These are phyloP conservation scores for Phaeolepiota aurea DNA, from an alignment of 768 basidiomycete genomes.

Conservation along the genomic window DNA sequence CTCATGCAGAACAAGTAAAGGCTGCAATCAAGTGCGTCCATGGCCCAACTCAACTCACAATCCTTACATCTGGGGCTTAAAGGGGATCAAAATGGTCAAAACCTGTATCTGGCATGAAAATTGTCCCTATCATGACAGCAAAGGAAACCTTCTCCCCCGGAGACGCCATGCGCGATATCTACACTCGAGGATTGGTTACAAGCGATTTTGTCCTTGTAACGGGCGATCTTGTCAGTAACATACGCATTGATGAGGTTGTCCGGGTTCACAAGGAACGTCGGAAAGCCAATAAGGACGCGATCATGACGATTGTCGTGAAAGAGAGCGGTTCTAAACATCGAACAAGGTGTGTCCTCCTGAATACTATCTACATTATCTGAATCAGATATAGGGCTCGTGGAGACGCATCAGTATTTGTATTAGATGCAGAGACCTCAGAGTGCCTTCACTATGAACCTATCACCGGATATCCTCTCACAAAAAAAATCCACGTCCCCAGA, in stretches of 20 bases:
- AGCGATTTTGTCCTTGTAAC: constrained; percentile 87
- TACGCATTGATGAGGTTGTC: constrained; percentile 85
- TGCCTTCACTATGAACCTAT: constrained; percentile 83
- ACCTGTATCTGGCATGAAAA: constrained; percentile 70
- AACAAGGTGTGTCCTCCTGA: constrained; percentile 45
- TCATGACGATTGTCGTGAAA: constrained; percentile 94
- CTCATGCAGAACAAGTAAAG: constrained; percentile 82
- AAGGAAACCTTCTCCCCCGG: constrained; percentile 85
- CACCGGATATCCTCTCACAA: constrained; percentile 58
- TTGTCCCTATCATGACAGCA: constrained; percentile 78
- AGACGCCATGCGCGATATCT: constrained; percentile 90
- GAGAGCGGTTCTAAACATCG: constrained; percentile 65
- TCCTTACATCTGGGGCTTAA: no score
- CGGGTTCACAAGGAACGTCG: constrained; percentile 82
- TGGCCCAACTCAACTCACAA: no score
- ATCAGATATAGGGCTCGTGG: constrained; percentile 47
- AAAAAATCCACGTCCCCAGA: constrained; percentile 60
- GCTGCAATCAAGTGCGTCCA: constrained; percentile 68
- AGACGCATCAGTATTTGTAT: constrained; percentile 71
- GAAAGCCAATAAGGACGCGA: constrained; percentile 83
- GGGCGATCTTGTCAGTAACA: constrained; percentile 90
- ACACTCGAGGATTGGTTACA: constrained; percentile 84
- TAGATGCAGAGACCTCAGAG: constrained; percentile 69
- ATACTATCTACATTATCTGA: neutral
- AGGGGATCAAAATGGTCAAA: constrained; percentile 85